phyloP scores from a whole-genome alignment of 345 rosid genomes.

The Garcia nutans region DNA sequence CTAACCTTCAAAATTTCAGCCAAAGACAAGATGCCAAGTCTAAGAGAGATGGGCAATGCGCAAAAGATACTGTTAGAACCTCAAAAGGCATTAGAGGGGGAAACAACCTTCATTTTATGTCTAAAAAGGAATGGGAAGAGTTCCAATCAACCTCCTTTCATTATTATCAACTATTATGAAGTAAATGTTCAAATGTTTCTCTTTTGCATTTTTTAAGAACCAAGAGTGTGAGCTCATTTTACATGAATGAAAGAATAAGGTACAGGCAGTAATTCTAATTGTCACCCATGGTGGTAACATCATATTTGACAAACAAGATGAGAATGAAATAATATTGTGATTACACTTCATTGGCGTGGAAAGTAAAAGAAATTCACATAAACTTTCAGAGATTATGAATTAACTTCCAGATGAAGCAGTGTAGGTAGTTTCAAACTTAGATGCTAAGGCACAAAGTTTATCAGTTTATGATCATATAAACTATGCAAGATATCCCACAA shows the following conservation, averaged over 20 bases:
- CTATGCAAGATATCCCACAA: constrained; percentile 1
- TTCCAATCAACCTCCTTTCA: not conserved
- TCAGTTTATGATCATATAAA: not conserved
- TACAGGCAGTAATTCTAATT: not conserved
- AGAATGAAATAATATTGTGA: not conserved
- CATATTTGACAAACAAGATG: not conserved
- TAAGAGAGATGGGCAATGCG: not conserved
- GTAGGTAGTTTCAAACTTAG: not conserved
- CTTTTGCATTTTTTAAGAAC: not conserved
- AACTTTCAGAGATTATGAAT: not conserved
- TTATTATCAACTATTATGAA: not conserved
- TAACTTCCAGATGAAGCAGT: not conserved
- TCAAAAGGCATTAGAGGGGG: not conserved
- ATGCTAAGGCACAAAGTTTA: not conserved
- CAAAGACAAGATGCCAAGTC: not conserved
- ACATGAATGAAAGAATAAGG: not conserved
- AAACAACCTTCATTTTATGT: not conserved
- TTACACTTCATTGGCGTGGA: not conserved
- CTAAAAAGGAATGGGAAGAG: not conserved
- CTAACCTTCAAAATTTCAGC: not conserved
- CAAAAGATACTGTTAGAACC: not conserved
- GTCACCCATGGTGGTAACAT: not conserved
- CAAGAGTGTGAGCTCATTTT: not conserved
- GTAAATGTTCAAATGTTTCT: not conserved
- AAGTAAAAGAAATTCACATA: not conserved